Conservation (phyloP, 352 stramenopile genomes). For the Globisporangium paroecandrum region DNA sequence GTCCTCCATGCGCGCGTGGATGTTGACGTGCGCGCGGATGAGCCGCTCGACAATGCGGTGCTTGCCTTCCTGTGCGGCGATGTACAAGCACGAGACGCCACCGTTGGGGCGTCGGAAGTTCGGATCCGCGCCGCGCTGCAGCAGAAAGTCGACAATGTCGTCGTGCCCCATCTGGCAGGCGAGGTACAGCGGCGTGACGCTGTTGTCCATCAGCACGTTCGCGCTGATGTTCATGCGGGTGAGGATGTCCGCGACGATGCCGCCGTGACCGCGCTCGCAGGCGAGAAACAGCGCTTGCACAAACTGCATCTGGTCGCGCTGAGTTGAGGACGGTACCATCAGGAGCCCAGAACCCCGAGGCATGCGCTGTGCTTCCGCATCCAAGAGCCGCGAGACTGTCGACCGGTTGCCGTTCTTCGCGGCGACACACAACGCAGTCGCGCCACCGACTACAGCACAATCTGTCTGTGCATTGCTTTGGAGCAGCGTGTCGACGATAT, state of each 20-base stretch:
- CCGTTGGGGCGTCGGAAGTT: constrained; percentile 59
- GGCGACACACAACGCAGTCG: constrained; percentile 68
- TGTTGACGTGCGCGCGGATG: constrained; percentile 40
- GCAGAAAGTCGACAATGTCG: constrained; percentile 51
- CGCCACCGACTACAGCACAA: constrained; percentile 40
- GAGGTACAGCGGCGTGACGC: constrained; percentile 77
- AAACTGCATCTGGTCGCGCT: constrained; percentile 30
- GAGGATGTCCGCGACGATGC: constrained; percentile 67
- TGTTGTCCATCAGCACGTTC: constrained; percentile 77
- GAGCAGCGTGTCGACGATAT: constrained; percentile 63
- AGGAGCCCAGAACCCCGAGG: constrained; percentile 1
- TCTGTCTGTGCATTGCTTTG: constrained; percentile 37
- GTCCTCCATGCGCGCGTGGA: constrained; percentile 75
- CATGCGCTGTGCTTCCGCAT: constrained; percentile 25
- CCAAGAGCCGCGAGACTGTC: constrained; percentile 52
- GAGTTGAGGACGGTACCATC: constrained; percentile 4
- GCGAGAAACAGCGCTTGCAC: constrained; percentile 76
- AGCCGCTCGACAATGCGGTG: constrained; percentile 53
- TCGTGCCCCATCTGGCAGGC: constrained; percentile 82
- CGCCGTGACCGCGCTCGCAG: constrained; percentile 65
- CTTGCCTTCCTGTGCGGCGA: constrained; percentile 80
- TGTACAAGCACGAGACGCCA: constrained; percentile 75
- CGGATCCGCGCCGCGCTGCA: constrained; percentile 52
- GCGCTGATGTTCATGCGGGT: constrained; percentile 47
- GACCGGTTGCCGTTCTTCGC: constrained; percentile 73